Base-by-base conservation (phyloP, 2,329 filamentous ascomycete species). In the Alternaria longipes region DNA sequence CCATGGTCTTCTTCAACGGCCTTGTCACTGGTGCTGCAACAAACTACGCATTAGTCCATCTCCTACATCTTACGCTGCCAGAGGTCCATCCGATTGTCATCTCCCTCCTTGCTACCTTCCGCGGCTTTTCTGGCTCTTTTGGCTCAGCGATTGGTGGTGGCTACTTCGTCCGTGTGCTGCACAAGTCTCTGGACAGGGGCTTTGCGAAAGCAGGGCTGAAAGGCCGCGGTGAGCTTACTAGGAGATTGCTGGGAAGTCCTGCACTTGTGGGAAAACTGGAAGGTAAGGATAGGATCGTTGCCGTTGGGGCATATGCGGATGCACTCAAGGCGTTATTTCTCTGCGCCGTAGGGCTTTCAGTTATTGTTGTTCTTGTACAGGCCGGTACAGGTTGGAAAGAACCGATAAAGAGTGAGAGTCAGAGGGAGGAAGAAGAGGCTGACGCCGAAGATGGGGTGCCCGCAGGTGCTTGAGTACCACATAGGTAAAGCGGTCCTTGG, bases 1-100 rank as follows among this genome's bases (percentile, higher is more conserved):
- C 83, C 5, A 78, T 86, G 16, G 84, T 92, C 1, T 89, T 93
- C 71, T 47, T 85, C 46, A 93, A 94, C 72, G 93, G 92, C 0
- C 81, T 93, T 44, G 85, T 85, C 63, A 91, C 90, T 0, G 92
- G 92, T 12, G 89, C 90, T 0, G 84, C 87, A 6, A 81, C 94
- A 59, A 95, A 94, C 77, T 96, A 96, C 78, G 91, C 90, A 0
- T 84, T 96, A 3, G 91, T 92, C 0, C 93, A 96, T 71, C 77
- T 94, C 5, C 83, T 96, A 5, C 91, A 95, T 74, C 82, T 94
- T 5, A 91, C 90, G 0, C 81, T 82, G 0, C 83, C 86, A 0
- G 83, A 86, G 7, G 87, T 88, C 1, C 91, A 94, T 70, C 93
- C 91, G 71, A 87, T 95, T 51, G 87, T 90, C 3, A 92, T 90